phyloP scores from a whole-genome alignment of 257 asterid species.

The Nicotiana benthamiana region DNA sequence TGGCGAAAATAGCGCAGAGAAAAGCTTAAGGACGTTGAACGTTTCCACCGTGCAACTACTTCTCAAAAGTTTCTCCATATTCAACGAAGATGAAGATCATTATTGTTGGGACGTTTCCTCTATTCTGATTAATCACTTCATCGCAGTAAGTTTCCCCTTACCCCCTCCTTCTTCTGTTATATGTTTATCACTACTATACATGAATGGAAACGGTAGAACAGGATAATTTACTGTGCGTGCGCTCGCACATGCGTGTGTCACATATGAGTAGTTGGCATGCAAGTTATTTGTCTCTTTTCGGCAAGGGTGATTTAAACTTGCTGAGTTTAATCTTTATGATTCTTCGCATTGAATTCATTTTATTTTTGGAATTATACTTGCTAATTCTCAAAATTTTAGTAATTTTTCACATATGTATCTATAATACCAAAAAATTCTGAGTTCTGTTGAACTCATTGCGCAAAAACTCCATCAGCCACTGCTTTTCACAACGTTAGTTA shows the following conservation, averaged over 20 bases:
- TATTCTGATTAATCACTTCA: not conserved
- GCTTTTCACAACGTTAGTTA: not conserved
- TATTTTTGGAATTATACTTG: too few species aligned
- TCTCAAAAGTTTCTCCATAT: not conserved
- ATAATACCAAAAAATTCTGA: not conserved
- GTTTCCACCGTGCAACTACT: not conserved
- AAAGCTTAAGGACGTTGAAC: too few species aligned
- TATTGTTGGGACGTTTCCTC: not conserved
- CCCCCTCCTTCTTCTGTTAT: too few species aligned
- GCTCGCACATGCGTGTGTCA: too few species aligned
- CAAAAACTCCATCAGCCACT: too few species aligned
- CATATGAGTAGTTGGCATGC: not conserved
- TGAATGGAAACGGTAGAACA: not conserved
- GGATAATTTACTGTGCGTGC: not conserved
- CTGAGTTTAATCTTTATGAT: too few species aligned
- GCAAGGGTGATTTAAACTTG: not conserved
- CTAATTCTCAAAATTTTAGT: too few species aligned
- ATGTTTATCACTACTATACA: too few species aligned
- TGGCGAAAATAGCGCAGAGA: too few species aligned
- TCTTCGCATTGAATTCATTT: not conserved
- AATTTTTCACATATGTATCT: too few species aligned
- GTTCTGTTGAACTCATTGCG: not conserved
- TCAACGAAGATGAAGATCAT: not conserved
- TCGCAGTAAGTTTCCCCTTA: not conserved
- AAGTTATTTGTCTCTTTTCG: not conserved